Evolutionary conservation across 495 filamentous ascomycete species (phyloP), one percentile per base, ranked within the genome.

Genomic region (Aspergillus indologenus): DNA sequence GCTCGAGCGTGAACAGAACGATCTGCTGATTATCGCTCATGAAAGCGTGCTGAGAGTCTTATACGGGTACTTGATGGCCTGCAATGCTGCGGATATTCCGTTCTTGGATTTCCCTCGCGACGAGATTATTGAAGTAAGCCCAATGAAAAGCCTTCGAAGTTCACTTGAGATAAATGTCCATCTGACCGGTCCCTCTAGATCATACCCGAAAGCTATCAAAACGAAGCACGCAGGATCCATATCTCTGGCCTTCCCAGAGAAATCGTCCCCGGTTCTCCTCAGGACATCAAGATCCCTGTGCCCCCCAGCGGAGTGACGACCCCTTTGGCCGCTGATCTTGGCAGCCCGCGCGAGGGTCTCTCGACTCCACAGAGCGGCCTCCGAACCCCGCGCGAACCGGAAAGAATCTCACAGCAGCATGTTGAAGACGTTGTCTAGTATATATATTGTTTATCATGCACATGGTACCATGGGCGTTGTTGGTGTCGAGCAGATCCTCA

Each of bases 11-110:
- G 94, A 99, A 70, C 90, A 96, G 68, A 96, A 95, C 58, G 95
- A 99, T 72, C 80, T 99, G 43, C 79, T 99, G 26, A 96, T 99
- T 61, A 96, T 99, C 69, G 95, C 95, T 15, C 95, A 99, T 68
- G 95, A 99, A 72, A 93, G 89, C 59, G 95, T 99, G 14, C 78
- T 99, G 48, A 89, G 95, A 50, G 95, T 99, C 45, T 79, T 99
- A 22, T 99, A 98, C 68, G 92, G 93, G 14, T 99, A 99, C 68
- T 81, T 98, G 40, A 98, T 98, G 95, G 95, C 96, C 58, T 98
- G 95, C 75, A 91, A 90, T 72, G 92, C 95, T n/a, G 87, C 85
- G 62, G 91, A 96, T 64, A 99, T 99, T 60, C 95, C 95, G 18
- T 88, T 85, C 64, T 83, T 99, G 57, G 89, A 90, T 59, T 99